Conservation (phyloP, 805 yeast species). For the Ogataea ganodermae region DNA sequence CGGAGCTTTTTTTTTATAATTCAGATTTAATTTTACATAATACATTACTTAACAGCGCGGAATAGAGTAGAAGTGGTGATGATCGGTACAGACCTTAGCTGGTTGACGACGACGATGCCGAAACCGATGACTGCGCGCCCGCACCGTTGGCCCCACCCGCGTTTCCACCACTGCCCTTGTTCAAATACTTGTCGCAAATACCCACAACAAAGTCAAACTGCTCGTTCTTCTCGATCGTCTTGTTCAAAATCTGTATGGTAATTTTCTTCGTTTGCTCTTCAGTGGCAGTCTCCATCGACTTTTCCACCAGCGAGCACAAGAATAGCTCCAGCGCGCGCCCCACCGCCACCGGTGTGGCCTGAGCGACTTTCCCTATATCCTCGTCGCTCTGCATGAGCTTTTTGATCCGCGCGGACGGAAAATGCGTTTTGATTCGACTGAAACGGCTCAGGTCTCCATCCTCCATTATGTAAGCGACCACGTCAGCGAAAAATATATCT, state of each 20-base stretch:
- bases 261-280: slow-evolving; percentile 76
- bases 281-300: slow-evolving; percentile 76
- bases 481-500: neutral
- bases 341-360: slow-evolving; percentile 97
- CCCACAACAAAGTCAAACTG: slow-evolving; percentile 92
- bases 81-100: neutral
- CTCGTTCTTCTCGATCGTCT: slow-evolving; percentile 82
- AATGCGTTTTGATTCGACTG: slow-evolving; percentile 70
- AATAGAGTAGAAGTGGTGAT: neutral
- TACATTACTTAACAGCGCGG: slow-evolving; percentile 3
- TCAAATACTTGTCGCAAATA: slow-evolving; percentile 39
- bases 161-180: slow-evolving; percentile 9
- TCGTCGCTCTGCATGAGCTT: slow-evolving; percentile 98
- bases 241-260: slow-evolving; percentile 76
- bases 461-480: slow-evolving; percentile 14
- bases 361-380: slow-evolving; percentile 97
- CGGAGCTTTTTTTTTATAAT: neutral
- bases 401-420: slow-evolving; percentile 92
- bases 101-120: slow-evolving; percentile 4
- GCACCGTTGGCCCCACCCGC: too few species aligned
- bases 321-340: slow-evolving; percentile 94
- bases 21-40: slow-evolving; percentile 1
- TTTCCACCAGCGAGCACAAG: slow-evolving; percentile 85
- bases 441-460: slow-evolving; percentile 33
- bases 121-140: slow-evolving; percentile 1